Conservation (phyloP, 331 rosid species). For the Spiraea crenata region DNA sequence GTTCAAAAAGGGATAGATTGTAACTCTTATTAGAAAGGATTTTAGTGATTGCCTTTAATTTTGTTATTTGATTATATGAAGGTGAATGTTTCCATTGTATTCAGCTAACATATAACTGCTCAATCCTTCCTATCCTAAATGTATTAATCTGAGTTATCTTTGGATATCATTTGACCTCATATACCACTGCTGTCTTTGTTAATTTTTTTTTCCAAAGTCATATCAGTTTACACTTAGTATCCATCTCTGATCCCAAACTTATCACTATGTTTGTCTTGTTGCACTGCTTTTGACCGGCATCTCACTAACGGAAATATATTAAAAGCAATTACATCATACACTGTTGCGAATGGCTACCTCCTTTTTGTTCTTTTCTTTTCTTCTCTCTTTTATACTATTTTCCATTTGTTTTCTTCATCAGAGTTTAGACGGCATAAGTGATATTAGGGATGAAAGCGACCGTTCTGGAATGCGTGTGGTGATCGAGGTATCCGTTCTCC, state of each 20-base stretch:
- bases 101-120: too few relatives aligned
- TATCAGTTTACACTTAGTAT: background rate
- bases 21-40: constrained; percentile 7
- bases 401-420: constrained; percentile 27
- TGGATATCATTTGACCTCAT: too few relatives aligned
- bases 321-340: background rate
- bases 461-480: constrained; percentile 96
- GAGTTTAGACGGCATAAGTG: constrained; percentile 91
- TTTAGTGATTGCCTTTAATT: background rate
- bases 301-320: background rate
- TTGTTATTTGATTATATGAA: background rate
- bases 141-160: background rate
- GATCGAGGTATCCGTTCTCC: constrained; percentile 60
- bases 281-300: background rate
- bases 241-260: background rate
- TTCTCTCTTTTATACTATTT: background rate
- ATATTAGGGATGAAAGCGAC: constrained; percentile 95
- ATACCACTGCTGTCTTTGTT: background rate
- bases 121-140: background rate
- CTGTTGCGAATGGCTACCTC: background rate
- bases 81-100: background rate
- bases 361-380: background rate
- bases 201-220: background rate
- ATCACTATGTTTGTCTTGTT: background rate
- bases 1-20: constrained; percentile 12